A percentile compares a stretch with the other conserved stretches of the same genome.
phyloP scores from a whole-genome alignment of 1,284 basidiomycete genomes.

The Rhodotorula mucilaginosa region DNA sequence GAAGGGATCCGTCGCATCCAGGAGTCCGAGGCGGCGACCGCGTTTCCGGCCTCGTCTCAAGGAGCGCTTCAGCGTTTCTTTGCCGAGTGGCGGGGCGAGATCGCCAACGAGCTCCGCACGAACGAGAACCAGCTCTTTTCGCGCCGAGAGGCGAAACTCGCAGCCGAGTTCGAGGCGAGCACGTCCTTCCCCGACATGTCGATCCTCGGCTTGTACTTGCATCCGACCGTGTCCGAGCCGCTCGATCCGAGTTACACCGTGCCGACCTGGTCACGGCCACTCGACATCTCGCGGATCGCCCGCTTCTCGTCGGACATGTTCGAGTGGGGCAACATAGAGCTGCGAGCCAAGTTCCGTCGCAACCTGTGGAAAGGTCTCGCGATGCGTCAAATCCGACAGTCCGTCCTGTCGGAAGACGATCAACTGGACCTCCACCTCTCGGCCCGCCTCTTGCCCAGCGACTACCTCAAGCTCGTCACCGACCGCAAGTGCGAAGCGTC shows the following conservation, averaged over 20 bases:
- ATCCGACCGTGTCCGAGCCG: conserved; percentile 21
- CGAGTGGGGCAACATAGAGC: conserved; percentile 34
- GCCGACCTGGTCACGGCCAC: conserved; percentile 14
- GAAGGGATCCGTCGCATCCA: conserved; percentile 47
- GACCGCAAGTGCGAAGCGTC: conserved; percentile 17
- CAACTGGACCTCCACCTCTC: neutral
- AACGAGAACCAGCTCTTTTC: conserved; percentile 23
- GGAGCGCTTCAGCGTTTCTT: conserved; percentile 54
- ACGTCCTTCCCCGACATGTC: conserved; percentile 15
- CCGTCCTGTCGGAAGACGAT: conserved; percentile 6
- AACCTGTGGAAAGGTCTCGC: conserved; percentile 21
- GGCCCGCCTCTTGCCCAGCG: neutral
- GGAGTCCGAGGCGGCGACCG: neutral
- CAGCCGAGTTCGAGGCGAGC: conserved; percentile 20
- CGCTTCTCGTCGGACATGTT: conserved; percentile 28
- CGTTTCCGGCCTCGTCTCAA: neutral
- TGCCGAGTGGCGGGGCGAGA: conserved; percentile 60
- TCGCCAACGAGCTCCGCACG: conserved; percentile 68
- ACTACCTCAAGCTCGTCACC: conserved; percentile 2
- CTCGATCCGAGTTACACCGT: neutral
- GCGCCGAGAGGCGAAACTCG: conserved; percentile 15
- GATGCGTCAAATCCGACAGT: conserved; percentile 9
- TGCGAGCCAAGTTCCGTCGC: conserved; percentile 8
- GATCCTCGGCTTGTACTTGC: conserved; percentile 21
- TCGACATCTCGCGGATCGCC: conserved; percentile 28